Evolutionary conservation across 176 grass and related monocot genomes (phyloP).

Genomic region (Themeda triandra): DNA sequence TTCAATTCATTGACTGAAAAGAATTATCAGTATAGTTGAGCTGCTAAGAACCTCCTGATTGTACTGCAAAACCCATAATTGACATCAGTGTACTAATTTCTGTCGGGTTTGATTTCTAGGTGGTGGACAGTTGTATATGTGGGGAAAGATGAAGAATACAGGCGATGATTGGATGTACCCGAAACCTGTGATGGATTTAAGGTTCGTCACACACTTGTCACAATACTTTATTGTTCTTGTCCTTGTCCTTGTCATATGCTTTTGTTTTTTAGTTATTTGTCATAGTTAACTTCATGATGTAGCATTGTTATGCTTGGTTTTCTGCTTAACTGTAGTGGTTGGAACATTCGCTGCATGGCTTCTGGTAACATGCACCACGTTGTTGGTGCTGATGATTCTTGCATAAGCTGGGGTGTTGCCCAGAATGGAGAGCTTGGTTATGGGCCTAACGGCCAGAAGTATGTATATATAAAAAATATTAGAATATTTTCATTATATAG

Average conservation of each 20-base stretch:
- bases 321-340: constrained; percentile 60
- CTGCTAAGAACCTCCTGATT: background rate
- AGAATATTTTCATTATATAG: background rate
- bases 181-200: constrained; percentile 94
- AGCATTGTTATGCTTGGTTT: background rate
- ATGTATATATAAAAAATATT: constrained; percentile 28
- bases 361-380: constrained; percentile 97
- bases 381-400: constrained; percentile 95
- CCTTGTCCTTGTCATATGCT: background rate
- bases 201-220: constrained; percentile 40
- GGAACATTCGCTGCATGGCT: constrained; percentile 98
- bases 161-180: constrained; percentile 99
- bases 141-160: constrained; percentile 92
- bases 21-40: constrained; percentile 4
- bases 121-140: constrained; percentile 97
- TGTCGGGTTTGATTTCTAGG: constrained; percentile 37
- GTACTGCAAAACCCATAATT: background rate
- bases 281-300: constrained; percentile 2
- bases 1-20: constrained; percentile 1
- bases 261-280: background rate
- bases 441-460: constrained; percentile 88
- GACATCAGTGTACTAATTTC: background rate
- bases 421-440: constrained; percentile 88
- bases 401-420: constrained; percentile 91
- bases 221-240: background rate